A percentile compares a stretch with the other conserved stretches of the same genome.
phyloP scores from a whole-genome alignment of 495 filamentous ascomycete species.

The Aspergillus biplanus region DNA sequence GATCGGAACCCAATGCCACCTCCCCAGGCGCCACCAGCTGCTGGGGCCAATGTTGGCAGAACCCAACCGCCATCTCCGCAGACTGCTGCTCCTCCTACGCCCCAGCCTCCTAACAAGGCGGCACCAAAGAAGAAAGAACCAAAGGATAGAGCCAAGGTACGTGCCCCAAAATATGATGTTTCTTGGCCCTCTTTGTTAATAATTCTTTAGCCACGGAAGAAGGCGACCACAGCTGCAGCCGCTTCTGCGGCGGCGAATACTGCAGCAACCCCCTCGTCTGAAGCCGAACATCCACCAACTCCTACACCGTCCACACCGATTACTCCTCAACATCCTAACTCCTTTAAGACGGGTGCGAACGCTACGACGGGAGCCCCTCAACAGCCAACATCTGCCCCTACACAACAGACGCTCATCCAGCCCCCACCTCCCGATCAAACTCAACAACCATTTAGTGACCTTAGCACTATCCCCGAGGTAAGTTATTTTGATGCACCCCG shows the following conservation, averaged over 20 bases:
- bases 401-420: conserved; percentile 46
- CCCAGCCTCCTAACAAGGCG: conserved; percentile 74
- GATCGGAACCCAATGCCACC: conserved; percentile 82
- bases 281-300: conserved; percentile 72
- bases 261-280: conserved; percentile 72
- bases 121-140: conserved; percentile 85
- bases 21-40: conserved; percentile 75
- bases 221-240: conserved; percentile 49
- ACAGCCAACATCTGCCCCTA: conserved; percentile 47
- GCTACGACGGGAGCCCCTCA: conserved; percentile 46
- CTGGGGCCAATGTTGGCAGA: conserved; percentile 61
- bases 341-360: conserved; percentile 61
- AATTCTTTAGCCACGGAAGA: conserved; percentile 56
- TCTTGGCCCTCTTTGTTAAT: conserved; percentile 24
- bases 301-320: conserved; percentile 84
- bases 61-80: conserved; percentile 80
- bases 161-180: conserved; percentile 27
- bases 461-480: conserved; percentile 45
- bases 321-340: conserved; percentile 73
- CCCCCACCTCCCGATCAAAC: conserved; percentile 51
- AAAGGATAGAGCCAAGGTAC: conserved; percentile 78
- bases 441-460: conserved; percentile 42
- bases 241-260: conserved; percentile 60
- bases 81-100: conserved; percentile 85
- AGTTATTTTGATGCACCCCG: conserved; percentile 25